A percentile compares a stretch with the other conserved stretches of the same genome.
phyloP scores from a whole-genome alignment of 768 basidiomycete genomes.

The Tulasnella sp. region DNA sequence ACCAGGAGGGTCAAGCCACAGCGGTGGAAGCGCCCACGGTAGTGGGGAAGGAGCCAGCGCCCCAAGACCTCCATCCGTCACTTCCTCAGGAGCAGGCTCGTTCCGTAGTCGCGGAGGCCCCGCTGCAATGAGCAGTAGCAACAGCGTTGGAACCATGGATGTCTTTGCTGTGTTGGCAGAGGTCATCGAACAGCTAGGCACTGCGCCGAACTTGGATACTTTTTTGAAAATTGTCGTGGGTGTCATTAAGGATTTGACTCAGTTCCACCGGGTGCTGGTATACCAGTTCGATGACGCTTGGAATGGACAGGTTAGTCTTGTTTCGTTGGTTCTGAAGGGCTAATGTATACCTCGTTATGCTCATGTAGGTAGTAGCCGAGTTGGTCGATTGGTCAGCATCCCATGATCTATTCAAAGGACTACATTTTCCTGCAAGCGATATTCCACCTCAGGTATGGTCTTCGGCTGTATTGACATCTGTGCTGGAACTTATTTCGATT shows the following conservation, averaged over 20 bases:
- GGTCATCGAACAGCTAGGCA: constrained; percentile 67
- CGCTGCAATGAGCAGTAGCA: constrained; percentile 4
- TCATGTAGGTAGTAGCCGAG: constrained; percentile 47
- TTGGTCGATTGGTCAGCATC: constrained; percentile 66
- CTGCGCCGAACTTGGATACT: constrained; percentile 48
- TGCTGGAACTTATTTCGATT: constrained; percentile 1
- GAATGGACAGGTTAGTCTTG: constrained; percentile 45
- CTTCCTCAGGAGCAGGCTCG: too few relatives aligned
- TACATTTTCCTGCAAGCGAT: constrained; percentile 59
- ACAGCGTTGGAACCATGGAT: constrained; percentile 48
- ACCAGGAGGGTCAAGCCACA: background rate
- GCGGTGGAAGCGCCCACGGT: background rate
- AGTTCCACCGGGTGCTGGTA: constrained; percentile 68
- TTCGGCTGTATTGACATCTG: background rate
- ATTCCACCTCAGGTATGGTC: constrained; percentile 49
- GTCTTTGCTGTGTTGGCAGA: constrained; percentile 66
- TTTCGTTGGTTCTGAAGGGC: background rate
- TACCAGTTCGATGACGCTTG: constrained; percentile 75
- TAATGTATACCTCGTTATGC: background rate
- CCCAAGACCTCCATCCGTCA: too few relatives aligned
- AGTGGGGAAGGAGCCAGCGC: background rate
- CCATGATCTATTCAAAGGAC: constrained; percentile 56
- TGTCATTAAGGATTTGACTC: constrained; percentile 61
- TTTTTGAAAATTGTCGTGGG: constrained; percentile 66
- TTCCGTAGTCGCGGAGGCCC: constrained; percentile 7